A percentile compares a stretch with the other conserved stretches of the same genome.
phyloP scores from a whole-genome alignment of 164 flowering plant genomes.

The Magnolia kwangsiensis region DNA sequence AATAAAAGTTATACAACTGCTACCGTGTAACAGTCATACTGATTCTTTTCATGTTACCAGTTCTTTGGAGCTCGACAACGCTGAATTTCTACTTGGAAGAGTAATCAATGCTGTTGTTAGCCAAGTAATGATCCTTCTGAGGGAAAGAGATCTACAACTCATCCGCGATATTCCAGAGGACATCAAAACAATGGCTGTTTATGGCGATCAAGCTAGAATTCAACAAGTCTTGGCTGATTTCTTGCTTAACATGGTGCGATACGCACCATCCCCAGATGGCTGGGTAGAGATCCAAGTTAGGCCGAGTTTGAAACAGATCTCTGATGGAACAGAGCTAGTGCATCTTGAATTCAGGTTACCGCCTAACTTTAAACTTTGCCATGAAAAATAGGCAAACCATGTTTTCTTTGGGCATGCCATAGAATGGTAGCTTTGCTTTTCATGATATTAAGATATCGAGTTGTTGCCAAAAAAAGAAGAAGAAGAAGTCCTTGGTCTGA shows the following conservation, averaged over 20 bases:
- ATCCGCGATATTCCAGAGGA: conserved; percentile 91
- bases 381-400: not conserved
- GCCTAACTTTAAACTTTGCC: not conserved
- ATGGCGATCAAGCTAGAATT: conserved; percentile 81
- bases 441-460: not conserved
- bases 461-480: not conserved
- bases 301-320: conserved; percentile 52
- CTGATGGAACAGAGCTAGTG: conserved; percentile 39
- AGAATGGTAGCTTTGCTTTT: not conserved
- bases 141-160: conserved; percentile 74
- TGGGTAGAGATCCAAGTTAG: conserved; percentile 92
- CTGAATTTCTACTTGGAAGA: conserved; percentile 69
- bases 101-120: conserved; percentile 89
- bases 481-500: not conserved
- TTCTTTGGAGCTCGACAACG: conserved; percentile 68
- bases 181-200: conserved; percentile 63
- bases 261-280: conserved; percentile 83
- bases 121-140: conserved; percentile 74
- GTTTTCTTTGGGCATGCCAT: not conserved
- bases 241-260: conserved; percentile 69
- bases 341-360: conserved; percentile 78
- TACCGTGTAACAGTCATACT: not conserved
- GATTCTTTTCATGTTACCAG: conserved; percentile 23
- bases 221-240: conserved; percentile 87
- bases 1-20: not conserved